Evolutionary conservation across 1,284 basidiomycete species (phyloP), one percentile per base, ranked within the genome.

Genomic region (Trametes hirsuta): DNA sequence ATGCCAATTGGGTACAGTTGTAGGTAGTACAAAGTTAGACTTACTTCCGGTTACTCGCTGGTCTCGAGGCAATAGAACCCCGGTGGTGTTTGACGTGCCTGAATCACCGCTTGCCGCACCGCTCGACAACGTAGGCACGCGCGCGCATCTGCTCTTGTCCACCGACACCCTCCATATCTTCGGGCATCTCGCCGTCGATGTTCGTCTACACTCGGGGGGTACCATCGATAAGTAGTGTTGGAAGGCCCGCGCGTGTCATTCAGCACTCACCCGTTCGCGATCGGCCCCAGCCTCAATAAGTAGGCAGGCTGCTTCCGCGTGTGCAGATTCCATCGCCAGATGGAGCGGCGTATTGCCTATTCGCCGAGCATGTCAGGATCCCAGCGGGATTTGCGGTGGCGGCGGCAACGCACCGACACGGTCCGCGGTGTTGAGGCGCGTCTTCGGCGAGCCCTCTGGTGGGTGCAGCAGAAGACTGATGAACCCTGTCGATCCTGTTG

Each of bases 221-320:
- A 24, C 44, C 52, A 53, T 11, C 8, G 12, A 15, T 22, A 30
- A 30, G 8, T 30, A 30, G 30, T 8, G 8, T 30, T 18, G 34
- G 34, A n/a, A 37, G 9, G 12, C 2, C 18, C 34, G 21, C 21
- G 25, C 22, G n/a, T 12, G 22, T n/a, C 15, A 2, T 21, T 37
- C 11, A 47, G 22, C 24, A 74, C 92, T 72, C 74, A 95, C 94
- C 69, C 93, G 82, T 64, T 84, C 84, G 36, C 95, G 87, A 79
- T 97, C 95, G 6, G 95, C 95, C 15, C 95, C 95, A 45, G 94
- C 95, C 72, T 96, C 93, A 60, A 98, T 95, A 51, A 98, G 81
- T 48, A 90, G 77, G 1, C 95, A 92, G 6, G 95, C 95, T 6
- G 88, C 91, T 72, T 94, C 90, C 25, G 93, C 95, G 71, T 97